Evolutionary conservation across 768 basidiomycete species (phyloP), one percentile per base, ranked within the genome.

Genomic region (Hygrophorus pudorinus): DNA sequence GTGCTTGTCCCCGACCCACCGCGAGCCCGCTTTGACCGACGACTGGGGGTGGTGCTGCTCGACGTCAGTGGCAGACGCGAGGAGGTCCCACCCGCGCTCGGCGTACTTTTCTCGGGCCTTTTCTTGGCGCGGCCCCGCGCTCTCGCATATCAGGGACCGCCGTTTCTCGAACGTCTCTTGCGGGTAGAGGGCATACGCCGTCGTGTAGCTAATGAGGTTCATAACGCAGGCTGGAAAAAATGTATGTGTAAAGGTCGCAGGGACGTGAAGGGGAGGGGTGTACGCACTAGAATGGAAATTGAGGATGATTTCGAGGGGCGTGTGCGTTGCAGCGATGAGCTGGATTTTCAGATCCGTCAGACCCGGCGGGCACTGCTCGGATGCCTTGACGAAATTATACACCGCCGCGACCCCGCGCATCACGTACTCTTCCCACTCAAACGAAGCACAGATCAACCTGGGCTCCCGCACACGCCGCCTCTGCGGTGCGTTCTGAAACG

Each of bases 101-200:
- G 44, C 32, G 46, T 70, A 72, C 45, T 72, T 72, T 13, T 31
- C 38, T 18, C 58, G 38, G 2, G 56, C 56, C 1, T 32, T 41
- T 2, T 46, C 44, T 29, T 48, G 14, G 31, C 35, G 36, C 27
- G 16, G 12, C 5, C 51, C 44, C 20, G 34, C 29, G 3, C 45
- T 33, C 1, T 38, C 40, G 17, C 52, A 50, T 24, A 51, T 27
- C 4, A 72, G 54, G 0, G 63, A 41, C 3, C 51, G 44, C 10
- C 61, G 51, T 10, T 61, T 38, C 20, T 67, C 62, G 37, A 70
- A 66, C 1, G 70, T 73, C 2, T 61, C 66, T 0, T 42, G 21
- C 1, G 70, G 72, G 48, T 63, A 72, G 4, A 69, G 48, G 0
- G 63, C 57, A 41, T 67, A 69, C 2, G 71, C 72, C 0, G 53